These are phyloP conservation scores for Gonapodya sp. DNA, from an alignment of 192 early-diverging fungal genomes.

Conservation along the genomic window DNA sequence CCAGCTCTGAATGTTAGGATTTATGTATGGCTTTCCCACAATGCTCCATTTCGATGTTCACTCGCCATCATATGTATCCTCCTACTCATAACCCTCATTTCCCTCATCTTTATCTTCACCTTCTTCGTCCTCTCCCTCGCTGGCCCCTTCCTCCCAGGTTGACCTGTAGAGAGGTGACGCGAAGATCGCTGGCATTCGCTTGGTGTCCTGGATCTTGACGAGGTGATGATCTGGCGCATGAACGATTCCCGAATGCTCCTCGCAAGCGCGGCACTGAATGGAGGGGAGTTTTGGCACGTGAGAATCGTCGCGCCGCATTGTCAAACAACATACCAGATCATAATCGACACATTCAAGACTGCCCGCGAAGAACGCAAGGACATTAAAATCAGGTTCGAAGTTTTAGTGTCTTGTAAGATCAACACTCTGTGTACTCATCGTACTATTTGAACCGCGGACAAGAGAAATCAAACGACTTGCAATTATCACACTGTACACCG, in stretches of 20 bases:
- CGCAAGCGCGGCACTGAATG: background rate
- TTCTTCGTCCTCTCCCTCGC: background rate
- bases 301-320: too few species aligned
- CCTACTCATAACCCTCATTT: background rate
- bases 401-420: too few species aligned
- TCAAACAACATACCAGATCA: background rate
- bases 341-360: background rate
- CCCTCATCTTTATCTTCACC: too few species aligned
- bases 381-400: background rate
- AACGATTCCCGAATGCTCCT: background rate
- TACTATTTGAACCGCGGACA: background rate
- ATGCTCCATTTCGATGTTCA: too few species aligned
- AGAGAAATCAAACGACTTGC: background rate
- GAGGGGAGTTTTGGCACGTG: background rate
- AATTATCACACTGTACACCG: background rate
- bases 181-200: background rate
- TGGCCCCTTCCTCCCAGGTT: background rate
- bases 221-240: background rate
- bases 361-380: background rate
- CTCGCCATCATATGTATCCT: background rate
- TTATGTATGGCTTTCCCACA: too few species aligned
- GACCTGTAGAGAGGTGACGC: background rate
- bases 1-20: too few species aligned
- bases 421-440: background rate
- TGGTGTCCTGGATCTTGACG: background rate